Evolutionary conservation across 2,329 filamentous ascomycete genomes (phyloP).

Genomic region (Fusarium circinatum): DNA sequence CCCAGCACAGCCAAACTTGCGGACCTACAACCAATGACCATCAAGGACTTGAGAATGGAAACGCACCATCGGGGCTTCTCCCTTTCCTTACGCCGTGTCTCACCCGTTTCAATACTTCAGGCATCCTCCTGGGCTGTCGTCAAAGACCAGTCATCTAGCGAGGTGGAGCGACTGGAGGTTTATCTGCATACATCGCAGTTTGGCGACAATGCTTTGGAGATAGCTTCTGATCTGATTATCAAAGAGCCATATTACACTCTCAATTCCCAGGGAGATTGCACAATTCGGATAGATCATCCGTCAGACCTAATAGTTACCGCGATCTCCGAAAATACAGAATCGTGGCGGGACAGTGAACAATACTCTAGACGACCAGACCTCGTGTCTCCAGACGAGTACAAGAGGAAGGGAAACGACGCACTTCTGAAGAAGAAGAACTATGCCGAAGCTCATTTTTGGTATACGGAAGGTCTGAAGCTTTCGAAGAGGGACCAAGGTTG

Average conservation of each 20-base stretch:
- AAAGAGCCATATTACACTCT: constrained; percentile 63
- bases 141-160: constrained; percentile 35
- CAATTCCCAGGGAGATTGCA: constrained; percentile 52
- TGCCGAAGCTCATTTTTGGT: constrained; percentile 38
- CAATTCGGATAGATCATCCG: constrained; percentile 51
- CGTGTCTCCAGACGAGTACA: constrained; percentile 31
- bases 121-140: constrained; percentile 48
- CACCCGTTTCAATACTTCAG: constrained; percentile 39
- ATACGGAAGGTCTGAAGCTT: constrained; percentile 41
- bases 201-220: constrained; percentile 49
- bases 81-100: constrained; percentile 43
- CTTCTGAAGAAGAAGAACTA: constrained; percentile 33
- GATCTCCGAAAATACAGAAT: constrained; percentile 26
- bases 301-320: constrained; percentile 43
- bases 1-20: constrained; percentile 36
- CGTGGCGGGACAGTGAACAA: constrained; percentile 12
- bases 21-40: constrained; percentile 40
- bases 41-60: constrained; percentile 43
- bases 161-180: constrained; percentile 45
- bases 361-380: accelerated
- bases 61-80: constrained; percentile 45
- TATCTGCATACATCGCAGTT: constrained; percentile 49
- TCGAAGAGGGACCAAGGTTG: neutral
- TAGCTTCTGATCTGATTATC: constrained; percentile 50
- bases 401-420: constrained; percentile 46